These are phyloP conservation scores for Saccharomycopsis lassenensis DNA, from an alignment of 805 yeast genomes.

Conservation along the genomic window DNA sequence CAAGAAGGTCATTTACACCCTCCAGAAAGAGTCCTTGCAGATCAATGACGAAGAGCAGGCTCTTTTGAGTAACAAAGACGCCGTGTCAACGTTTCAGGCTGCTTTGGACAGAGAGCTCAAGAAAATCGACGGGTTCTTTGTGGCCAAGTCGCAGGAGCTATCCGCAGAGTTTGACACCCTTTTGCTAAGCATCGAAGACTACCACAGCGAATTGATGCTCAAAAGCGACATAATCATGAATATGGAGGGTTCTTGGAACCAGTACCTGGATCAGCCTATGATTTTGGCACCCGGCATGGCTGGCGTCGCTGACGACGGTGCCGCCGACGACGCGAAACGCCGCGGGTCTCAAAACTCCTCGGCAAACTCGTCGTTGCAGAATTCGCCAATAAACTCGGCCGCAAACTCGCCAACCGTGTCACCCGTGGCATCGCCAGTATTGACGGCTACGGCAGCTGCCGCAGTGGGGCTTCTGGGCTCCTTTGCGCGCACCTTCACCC, in stretches of 20 bases:
- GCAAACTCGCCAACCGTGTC: no score
- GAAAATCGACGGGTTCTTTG: conserved; percentile 70
- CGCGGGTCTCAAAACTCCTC: neutral
- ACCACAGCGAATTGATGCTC: conserved; percentile 22
- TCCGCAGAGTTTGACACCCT: conserved; percentile 42
- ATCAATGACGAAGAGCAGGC: conserved; percentile 23
- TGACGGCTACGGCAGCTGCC: neutral
- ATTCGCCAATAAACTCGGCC: conserved; percentile 3
- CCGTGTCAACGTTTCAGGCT: conserved; percentile 40
- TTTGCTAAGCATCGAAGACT: conserved; percentile 51
- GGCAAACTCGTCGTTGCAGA: neutral
- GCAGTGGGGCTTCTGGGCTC: conserved; percentile 4
- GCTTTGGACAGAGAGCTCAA: conserved; percentile 69
- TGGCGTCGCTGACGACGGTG: conserved; percentile 28
- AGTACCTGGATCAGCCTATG: no score
- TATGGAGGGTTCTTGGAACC: no score
- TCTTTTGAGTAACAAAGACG: conserved; percentile 22
- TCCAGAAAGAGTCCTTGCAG: conserved; percentile 38
- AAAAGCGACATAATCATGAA: conserved; percentile 12
- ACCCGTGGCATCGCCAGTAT: no score
- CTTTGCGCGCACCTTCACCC: no score
- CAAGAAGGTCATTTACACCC: conserved; percentile 70
- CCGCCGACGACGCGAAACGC: neutral
- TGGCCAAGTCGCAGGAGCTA: conserved; percentile 50
- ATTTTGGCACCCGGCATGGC: no score